Evolutionary conservation across 2,329 filamentous ascomycete genomes (phyloP), one percentile per base, ranked within the genome.

Genomic region (Penicillium sp.): DNA sequence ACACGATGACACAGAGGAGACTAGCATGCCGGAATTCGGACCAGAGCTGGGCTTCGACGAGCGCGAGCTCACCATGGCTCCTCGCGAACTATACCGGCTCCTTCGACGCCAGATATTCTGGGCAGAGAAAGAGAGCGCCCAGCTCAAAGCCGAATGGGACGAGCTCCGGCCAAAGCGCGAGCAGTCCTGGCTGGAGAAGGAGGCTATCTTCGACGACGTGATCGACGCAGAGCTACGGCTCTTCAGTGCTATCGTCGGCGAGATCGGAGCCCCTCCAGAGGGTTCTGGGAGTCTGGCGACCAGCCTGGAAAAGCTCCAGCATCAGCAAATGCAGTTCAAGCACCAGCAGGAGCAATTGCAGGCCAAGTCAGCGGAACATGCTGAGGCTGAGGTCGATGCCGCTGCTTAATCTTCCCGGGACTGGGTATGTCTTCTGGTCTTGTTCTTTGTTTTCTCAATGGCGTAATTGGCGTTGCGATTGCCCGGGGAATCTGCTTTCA

Each of bases 51-150:
- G 72, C 14, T 78, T 79, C 64, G 78, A 80, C 54, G 73, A 75
- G 11, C 73, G 77, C 47, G 80, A 82, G 60, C 72, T 79, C 16
- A 61, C 69, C 16, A 71, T 82, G 46, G 72, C 69, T 36, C 74
- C 77, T 2, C 73, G 72, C 14, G 74, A 81, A 47, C 73, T 81
- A 24, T 81, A 77, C 61, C 73, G 77, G 33, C 66, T 82, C 4
- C 71, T 82, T 11, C 77, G 78, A 36, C 74, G 79, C 19, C 79
- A 82, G 63, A 75, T 82, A 19, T 70, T 75, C 56, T 82, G 80
- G 80, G 79, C 79, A 1, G 75, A 79, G 60, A 71, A 79, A 43
- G 80, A 81, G 57, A 69, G 71, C 1, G 62, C 61, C 5, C 68
- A 72, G 37, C 65, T 82, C n/a, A 70, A 73, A 18, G 65, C 66